Base-by-base conservation (phyloP, 148 eudicot genomes). In the Pouteria glomerata region DNA sequence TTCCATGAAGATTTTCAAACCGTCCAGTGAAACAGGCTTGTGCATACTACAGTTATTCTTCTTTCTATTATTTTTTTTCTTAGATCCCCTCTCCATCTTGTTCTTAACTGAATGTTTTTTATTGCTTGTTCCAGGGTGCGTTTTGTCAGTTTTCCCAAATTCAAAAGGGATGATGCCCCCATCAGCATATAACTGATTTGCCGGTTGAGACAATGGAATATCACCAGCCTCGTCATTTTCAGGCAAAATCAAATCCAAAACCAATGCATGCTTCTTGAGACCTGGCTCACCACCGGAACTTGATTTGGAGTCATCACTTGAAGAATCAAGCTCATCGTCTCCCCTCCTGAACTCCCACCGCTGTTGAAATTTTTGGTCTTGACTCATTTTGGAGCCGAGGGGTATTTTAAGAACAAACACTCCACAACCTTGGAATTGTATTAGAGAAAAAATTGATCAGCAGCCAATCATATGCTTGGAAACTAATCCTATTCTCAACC, bases 271-370 rank as follows among this genome's bases (percentile, higher is more conserved):
- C 55, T 84, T 84, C 73, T 76, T 82, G 23, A 37, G 72, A 68
- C 66, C 73, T 27, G 78, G 82, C 61, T 76, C 84, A 63, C 73
- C 57, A 26, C 68, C 33, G 42, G 86, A 76, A 66, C 26, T 63
- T 52, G 90, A 80, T 77, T 77, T 73, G 8, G 82, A 79, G 41
- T 84, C 88, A 45, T 86, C 79, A 30, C 87, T 84, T 15, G 86
- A 82, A 42, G 93, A 84, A 76, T 89, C 88, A 24, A 45, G 45
- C 41, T 81, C 83, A 39, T 73, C 76, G 37, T 84, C 87, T 74
- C 59, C 75, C 68, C 85, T 81, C 76, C 90, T 77, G 66, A 84
- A 82, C 52, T 81, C 84, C 93, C 93, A 89, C 41, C 83, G 73
- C 66, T 84, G 88, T 78, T 84, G 86, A 37, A 89, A 89, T 42